Percentiles rank a stretch among this genome's conserved stretches.
Evolutionary conservation across 2,329 filamentous ascomycete genomes (phyloP).

Genomic region (Trichoderma sp.): DNA sequence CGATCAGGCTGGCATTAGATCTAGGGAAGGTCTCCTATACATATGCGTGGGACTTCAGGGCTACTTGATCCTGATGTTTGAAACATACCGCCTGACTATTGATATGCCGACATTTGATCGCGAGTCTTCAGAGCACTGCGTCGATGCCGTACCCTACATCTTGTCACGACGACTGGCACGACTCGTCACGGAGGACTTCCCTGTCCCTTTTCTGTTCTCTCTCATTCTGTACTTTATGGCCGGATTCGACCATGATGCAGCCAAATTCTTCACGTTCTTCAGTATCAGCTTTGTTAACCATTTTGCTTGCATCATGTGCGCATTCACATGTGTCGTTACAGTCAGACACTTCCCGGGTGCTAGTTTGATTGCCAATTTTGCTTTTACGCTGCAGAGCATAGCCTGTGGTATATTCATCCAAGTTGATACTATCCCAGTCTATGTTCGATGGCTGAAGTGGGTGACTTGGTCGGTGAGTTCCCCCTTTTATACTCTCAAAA

Average conservation of each 20-base stretch:
- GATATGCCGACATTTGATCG: slow-evolving; percentile 76
- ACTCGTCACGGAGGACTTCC: slow-evolving; percentile 68
- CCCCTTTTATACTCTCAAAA: neutral
- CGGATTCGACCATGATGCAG: slow-evolving; percentile 62
- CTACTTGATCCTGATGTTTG: slow-evolving; percentile 73
- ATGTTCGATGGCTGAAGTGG: slow-evolving; percentile 76
- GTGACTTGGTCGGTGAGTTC: slow-evolving; percentile 54
- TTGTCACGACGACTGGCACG: slow-evolving; percentile 67
- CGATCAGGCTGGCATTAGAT: slow-evolving; percentile 69
- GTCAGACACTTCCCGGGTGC: slow-evolving; percentile 68
- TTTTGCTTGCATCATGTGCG: slow-evolving; percentile 71
- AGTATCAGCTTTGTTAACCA: slow-evolving; percentile 66
- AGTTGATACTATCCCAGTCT: slow-evolving; percentile 68
- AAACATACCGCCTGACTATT: slow-evolving; percentile 70
- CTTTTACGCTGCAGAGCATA: slow-evolving; percentile 71
- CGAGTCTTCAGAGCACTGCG: slow-evolving; percentile 70
- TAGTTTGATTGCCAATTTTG: slow-evolving; percentile 69
- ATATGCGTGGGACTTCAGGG: slow-evolving; percentile 70
- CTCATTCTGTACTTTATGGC: slow-evolving; percentile 77
- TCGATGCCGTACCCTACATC: slow-evolving; percentile 66
- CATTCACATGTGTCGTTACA: slow-evolving; percentile 64
- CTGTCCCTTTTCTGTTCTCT: slow-evolving; percentile 68
- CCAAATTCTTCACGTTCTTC: slow-evolving; percentile 71
- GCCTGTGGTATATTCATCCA: slow-evolving; percentile 77
- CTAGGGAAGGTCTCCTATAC: slow-evolving; percentile 70